Base-by-base conservation (phyloP, 2,329 filamentous ascomycete genomes). In the Colletotrichum costaricense region DNA sequence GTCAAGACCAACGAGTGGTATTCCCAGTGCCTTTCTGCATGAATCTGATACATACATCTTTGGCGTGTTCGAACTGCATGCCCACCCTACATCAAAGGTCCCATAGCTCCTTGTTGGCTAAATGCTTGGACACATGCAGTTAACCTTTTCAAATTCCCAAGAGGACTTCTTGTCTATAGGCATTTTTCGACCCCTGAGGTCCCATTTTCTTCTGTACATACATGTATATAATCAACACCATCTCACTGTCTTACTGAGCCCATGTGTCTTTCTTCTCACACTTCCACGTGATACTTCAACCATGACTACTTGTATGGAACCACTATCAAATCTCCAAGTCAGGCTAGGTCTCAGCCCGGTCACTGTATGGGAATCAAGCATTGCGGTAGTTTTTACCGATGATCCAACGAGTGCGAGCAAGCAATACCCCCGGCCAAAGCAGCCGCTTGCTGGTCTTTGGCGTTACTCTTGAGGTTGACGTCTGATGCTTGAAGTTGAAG, bases 1-100 rank as follows among this genome's bases (percentile, higher is more conserved):
- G 74, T 76, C 30, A 73, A 72, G 49, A 72, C 75, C 52, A 80
- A 79, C 64, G 76, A 80, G 33, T 79, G 77, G 76, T 80, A 80
- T 76, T 79, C 75, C 4, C 79, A 80, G 75, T 80, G 79, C 52
- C 57, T 62, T 28, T 12, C 38, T 28, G 59, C 16, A n/a, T 62
- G 38, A 46, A 7, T 30, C 5, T 3, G 12, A 24, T 7, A 19
- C 30, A 24, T 7, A 33, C 24, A 12, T n/a, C 38, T 6, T 46
- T 5, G 35, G 26, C 19, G 56, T 42, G 22, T 28, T 24, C 22
- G 12, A 56, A 26, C 7, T 49, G 52, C 12, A 46, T 28, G 24
- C 16, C n/a, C 11, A 46, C 22, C 24, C 16, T 49, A 19, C n/a
- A 28, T 49, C 14, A 16, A n/a, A 4, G 1, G 22, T 6, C 22